Conservation (phyloP, 805 yeast genomes). For the Yarrowia phangngaensis region DNA sequence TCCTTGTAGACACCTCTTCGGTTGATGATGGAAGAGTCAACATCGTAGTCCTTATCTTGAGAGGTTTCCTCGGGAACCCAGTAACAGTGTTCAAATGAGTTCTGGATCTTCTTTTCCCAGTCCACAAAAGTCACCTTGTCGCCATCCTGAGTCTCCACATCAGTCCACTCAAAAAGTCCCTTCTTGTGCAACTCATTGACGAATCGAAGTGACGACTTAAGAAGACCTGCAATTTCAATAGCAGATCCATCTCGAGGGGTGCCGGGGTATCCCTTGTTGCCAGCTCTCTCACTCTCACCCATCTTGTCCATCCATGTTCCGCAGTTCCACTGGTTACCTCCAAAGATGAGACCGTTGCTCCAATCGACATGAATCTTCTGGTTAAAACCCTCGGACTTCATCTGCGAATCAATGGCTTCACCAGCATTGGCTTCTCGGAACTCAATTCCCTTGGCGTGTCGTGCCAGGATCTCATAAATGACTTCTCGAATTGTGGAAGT, state of each 20-base stretch:
- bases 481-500: constrained; percentile 69
- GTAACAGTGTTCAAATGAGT: constrained; percentile 73
- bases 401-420: constrained; percentile 77
- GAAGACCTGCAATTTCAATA: constrained; percentile 80
- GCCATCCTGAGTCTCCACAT: constrained; percentile 60
- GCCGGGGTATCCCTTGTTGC: constrained; percentile 89
- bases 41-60: constrained; percentile 58
- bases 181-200: constrained; percentile 54
- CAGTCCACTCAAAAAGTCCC: constrained; percentile 55
- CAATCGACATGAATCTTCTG: constrained; percentile 79
- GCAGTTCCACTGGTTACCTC: constrained; percentile 89
- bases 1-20: constrained; percentile 95
- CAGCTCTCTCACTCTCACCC: constrained; percentile 89
- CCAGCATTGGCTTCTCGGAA: constrained; percentile 97
- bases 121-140: constrained; percentile 51
- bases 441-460: constrained; percentile 85
- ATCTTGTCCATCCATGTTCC: constrained; percentile 99
- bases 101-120: constrained; percentile 70
- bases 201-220: constrained; percentile 81
- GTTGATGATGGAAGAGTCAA: constrained; percentile 65
- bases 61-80: constrained; percentile 65
- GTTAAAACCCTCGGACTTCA: constrained; percentile 89
- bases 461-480: constrained; percentile 71
- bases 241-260: constrained; percentile 98
- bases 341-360: constrained; percentile 80